phyloP scores from a whole-genome alignment of 192 early-diverging fungal species.

The Mortierella claussenii region DNA sequence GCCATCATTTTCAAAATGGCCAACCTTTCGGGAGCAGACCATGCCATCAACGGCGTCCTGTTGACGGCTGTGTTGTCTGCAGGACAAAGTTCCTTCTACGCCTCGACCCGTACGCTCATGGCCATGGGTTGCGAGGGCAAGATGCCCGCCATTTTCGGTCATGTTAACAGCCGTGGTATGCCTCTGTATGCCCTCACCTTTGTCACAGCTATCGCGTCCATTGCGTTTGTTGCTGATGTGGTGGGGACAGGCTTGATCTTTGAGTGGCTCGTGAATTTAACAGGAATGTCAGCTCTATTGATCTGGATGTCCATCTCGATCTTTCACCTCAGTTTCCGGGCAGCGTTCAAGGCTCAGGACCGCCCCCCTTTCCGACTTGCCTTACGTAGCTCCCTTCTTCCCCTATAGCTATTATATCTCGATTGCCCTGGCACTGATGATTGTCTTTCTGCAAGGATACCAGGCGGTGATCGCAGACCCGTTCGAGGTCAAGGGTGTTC shows the following conservation, averaged over 20 bases:
- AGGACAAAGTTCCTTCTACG: conserved; percentile 89
- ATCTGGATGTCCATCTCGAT: conserved; percentile 88
- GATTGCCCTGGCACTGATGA: conserved; percentile 68
- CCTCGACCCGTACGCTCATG: conserved; percentile 82
- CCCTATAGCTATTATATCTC: conserved; percentile 80
- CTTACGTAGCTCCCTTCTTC: conserved; percentile 80
- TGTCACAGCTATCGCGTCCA: conserved; percentile 70
- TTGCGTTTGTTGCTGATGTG: conserved; percentile 60
- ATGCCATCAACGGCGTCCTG: conserved; percentile 79
- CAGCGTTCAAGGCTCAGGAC: conserved; percentile 77
- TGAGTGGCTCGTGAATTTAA: conserved; percentile 68
- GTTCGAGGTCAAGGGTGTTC: conserved; percentile 62
- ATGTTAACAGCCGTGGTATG: conserved; percentile 71
- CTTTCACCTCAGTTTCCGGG: conserved; percentile 87
- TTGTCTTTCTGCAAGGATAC: conserved; percentile 69
- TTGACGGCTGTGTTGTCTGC: conserved; percentile 73
- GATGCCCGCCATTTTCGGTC: conserved; percentile 73
- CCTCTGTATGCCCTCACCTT: conserved; percentile 68
- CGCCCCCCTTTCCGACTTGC: conserved; percentile 68
- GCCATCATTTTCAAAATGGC: conserved; percentile 76
- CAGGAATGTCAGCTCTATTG: conserved; percentile 77
- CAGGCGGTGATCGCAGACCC: conserved; percentile 61
- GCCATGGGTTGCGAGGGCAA: conserved; percentile 81
- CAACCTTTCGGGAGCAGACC: conserved; percentile 66
- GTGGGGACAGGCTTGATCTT: conserved; percentile 62